Conservation (phyloP, 2,329 filamentous ascomycete species). For the Calonectria pseudoreteaudii region DNA sequence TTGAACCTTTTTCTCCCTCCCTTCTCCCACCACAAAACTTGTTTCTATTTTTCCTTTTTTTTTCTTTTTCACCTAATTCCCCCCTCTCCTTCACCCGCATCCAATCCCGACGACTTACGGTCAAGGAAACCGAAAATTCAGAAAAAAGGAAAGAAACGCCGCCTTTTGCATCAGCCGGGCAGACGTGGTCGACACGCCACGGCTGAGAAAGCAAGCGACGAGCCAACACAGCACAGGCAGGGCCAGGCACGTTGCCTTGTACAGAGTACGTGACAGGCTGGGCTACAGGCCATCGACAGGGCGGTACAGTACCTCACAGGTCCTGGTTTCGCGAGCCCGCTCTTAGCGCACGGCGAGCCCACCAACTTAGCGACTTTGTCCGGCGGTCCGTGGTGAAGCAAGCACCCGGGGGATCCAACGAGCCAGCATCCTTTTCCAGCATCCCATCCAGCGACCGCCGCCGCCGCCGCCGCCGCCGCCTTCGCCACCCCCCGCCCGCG, state of each 20-base stretch:
- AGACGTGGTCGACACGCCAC: slow-evolving; percentile 1
- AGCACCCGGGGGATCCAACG: neutral
- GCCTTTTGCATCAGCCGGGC: neutral
- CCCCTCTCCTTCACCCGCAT: neutral
- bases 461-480: too few species aligned
- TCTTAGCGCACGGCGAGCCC: slow-evolving; percentile 26
- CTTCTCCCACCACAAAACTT: neutral
- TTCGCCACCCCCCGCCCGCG: slow-evolving; percentile 7
- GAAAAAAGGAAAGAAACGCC: neutral
- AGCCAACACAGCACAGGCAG: neutral
- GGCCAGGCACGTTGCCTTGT: neutral
- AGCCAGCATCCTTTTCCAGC: slow-evolving; percentile 1
- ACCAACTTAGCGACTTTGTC: slow-evolving; percentile 24
- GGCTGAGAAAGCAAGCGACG: neutral
- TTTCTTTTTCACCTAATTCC: neutral
- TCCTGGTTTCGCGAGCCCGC: slow-evolving; percentile 1
- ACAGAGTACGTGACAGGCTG: neutral
- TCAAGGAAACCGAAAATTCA: neutral
- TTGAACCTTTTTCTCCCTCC: neutral
- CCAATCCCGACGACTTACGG: neutral
- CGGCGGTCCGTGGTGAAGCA: slow-evolving; percentile 15
- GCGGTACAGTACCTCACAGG: slow-evolving; percentile 5
- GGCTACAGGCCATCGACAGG: neutral
- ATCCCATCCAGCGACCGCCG: neutral
- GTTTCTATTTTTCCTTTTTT: neutral